Evolutionary conservation across 2,329 filamentous ascomycete species (phyloP), one percentile per base, ranked within the genome.

Genomic region (Zymoseptoria pseudotritici): DNA sequence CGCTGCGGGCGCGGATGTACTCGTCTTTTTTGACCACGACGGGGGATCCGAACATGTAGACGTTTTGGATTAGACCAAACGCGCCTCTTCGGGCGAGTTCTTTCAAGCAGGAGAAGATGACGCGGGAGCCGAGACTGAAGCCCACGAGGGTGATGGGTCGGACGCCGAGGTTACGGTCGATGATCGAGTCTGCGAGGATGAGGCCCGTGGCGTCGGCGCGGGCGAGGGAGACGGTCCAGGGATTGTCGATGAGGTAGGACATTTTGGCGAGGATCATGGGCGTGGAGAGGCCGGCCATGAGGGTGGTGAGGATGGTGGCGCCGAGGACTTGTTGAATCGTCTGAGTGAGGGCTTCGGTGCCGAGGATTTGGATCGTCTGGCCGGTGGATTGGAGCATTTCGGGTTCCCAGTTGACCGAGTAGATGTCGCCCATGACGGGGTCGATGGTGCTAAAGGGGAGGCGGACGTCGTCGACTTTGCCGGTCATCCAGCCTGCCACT

Each of bases 321-420:
- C 90, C 94, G 11, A 99, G 81, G 7, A 97, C 86, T 82, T 97
- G 94, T 77, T 99, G 94, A 29, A 99, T 83, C 64, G 93, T 92
- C 82, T 96, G 91, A 0, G 94, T 97, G 62, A 99, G 85, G 69
- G 94, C 94, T 85, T 99, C 94, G 36, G 94, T 99, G 60, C 94
- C 94, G 65, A 99, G 80, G 75, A 99, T 97, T 70, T 97, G 97
- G 70, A 99, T 97, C 53, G 94, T 99, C 73, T 94, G 90, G 83
- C 94, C 94, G 87, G 97, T 99, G 75, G 91, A 96, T 68, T 86
- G 88, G 71, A 99, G 82, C 92, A 99, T 96, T 72, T 99, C 94
- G 2, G 94, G 95, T 74, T 99, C 94, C 92, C 94, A 99, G 60
- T 95, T 80, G 10, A 99, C 87, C 0, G 93, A 97, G 77, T 99